These are phyloP conservation scores for Sporothrix humicola DNA, from an alignment of 2,329 filamentous ascomycete genomes.

Conservation along the genomic window DNA sequence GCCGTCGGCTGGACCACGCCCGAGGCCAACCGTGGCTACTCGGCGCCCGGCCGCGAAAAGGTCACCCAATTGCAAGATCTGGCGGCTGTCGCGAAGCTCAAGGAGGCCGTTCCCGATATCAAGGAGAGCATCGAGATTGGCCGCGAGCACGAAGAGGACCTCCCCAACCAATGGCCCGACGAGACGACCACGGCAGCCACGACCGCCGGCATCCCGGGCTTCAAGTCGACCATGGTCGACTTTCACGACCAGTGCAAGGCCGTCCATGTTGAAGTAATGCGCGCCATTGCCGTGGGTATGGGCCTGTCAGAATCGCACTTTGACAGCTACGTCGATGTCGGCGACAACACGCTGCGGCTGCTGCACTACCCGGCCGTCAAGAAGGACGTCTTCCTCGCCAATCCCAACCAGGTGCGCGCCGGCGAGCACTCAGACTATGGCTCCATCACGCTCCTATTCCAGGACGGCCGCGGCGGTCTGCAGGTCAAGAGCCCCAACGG, in stretches of 20 bases:
- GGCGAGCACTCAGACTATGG: conserved; percentile 77
- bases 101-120: conserved; percentile 65
- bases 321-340: conserved; percentile 71
- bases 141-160: conserved; percentile 60
- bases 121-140: conserved; percentile 71
- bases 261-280: conserved; percentile 80
- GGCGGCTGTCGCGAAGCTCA: conserved; percentile 62
- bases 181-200: conserved; percentile 53
- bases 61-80: conserved; percentile 62
- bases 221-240: conserved; percentile 72
- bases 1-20: conserved; percentile 73
- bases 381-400: conserved; percentile 68
- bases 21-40: conserved; percentile 75
- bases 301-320: conserved; percentile 75
- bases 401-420: conserved; percentile 73
- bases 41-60: conserved; percentile 73
- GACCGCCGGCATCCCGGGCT: conserved; percentile 59
- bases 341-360: conserved; percentile 73
- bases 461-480: conserved; percentile 61
- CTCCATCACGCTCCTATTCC: conserved; percentile 66
- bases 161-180: conserved; percentile 78
- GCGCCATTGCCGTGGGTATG: conserved; percentile 83
- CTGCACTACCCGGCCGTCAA: conserved; percentile 77
- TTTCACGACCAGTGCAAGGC: conserved; percentile 78
- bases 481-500: conserved; percentile 73